phyloP scores from a whole-genome alignment of 768 basidiomycete species.

The Thelephora aurantiotincta region DNA sequence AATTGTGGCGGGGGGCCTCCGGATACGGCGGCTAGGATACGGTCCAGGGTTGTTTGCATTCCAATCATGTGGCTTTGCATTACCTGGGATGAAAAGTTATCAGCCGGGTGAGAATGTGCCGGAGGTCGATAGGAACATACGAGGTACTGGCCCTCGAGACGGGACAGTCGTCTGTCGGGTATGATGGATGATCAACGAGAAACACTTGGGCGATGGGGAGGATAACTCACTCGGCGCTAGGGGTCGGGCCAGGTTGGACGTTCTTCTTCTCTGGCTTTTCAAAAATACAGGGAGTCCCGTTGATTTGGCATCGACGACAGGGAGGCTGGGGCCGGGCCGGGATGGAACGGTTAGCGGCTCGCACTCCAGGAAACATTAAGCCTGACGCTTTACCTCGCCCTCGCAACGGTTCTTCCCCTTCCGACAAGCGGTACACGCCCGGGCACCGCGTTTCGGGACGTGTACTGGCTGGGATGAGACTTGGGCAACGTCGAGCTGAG shows the following conservation, averaged over 20 bases:
- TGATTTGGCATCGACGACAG: slow-evolving; percentile 79
- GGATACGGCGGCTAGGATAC: slow-evolving; percentile 54
- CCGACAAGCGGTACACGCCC: slow-evolving; percentile 80
- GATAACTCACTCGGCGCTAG: slow-evolving; percentile 59
- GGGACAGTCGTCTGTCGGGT: slow-evolving; percentile 51
- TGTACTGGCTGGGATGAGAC: slow-evolving; percentile 26
- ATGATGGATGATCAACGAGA: slow-evolving; percentile 6
- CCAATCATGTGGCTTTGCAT: slow-evolving; percentile 94
- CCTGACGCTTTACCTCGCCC: slow-evolving; percentile 48
- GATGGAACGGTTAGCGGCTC: slow-evolving; percentile 66
- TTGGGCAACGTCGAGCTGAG: background rate
- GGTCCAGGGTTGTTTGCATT: slow-evolving; percentile 80
- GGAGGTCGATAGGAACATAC: slow-evolving; percentile 23
- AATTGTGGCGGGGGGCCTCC: slow-evolving; percentile 7
- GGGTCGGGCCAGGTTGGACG: slow-evolving; percentile 38
- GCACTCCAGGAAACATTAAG: slow-evolving; percentile 7
- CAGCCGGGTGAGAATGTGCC: background rate
- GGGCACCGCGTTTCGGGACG: slow-evolving; percentile 80
- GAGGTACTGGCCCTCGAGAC: slow-evolving; percentile 77
- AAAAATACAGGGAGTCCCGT: slow-evolving; percentile 70
- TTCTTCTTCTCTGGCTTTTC: slow-evolving; percentile 89
- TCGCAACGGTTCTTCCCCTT: slow-evolving; percentile 91
- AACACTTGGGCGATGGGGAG: slow-evolving; percentile 8
- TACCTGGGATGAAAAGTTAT: slow-evolving; percentile 29
- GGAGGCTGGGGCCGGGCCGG: slow-evolving; percentile 60